Base-by-base conservation (phyloP, 2,329 filamentous ascomycete genomes). In the Alternaria gansuensis region DNA sequence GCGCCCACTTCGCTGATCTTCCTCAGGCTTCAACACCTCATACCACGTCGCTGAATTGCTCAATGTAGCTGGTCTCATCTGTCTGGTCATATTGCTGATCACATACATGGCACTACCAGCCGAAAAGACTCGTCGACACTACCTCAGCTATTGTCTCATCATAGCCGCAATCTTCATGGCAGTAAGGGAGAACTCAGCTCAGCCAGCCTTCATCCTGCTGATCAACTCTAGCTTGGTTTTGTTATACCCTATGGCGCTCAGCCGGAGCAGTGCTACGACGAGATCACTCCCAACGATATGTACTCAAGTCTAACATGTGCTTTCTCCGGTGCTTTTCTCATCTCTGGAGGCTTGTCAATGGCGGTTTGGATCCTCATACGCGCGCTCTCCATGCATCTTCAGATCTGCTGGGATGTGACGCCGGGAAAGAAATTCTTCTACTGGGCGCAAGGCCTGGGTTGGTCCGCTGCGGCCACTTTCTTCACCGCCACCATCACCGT, bases 341-440 rank as follows among this genome's bases (percentile, higher is more conserved):
- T 98, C 50, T 86, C 93, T 29, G 95, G 95, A 52, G 95, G 93
- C 41, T 91, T 93, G 84, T 85, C 87, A 29, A 91, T 89, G 44
- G 87, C 92, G 31, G 88, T 96, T 77, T 99, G 95, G 94, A 86
- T 93, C 64, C 96, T 97, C 75, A 84, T 97, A 60, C 88, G 95
- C 63, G 91, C 94, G 0, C 80, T 98, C 33, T 96, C 93, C 4
- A 89, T 99, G 69, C 95, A 99, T 78, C 87, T 99, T 26, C 95
- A 98, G 78, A 97, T 99, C 65, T 97, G 93, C 82, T 99, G 95
- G 95, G 93, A 98, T 77, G 85, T 96, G 33, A 88, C 94, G 7
- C 91, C 96, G 4, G 95, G 95, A 37, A 86, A 88, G 43, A 90
- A 85, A 70, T 98, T 97, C 78, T 97, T 97, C 87, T 92, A 92